Conservation (phyloP, 306 rosid species). For the Begonia fuchsioides region DNA sequence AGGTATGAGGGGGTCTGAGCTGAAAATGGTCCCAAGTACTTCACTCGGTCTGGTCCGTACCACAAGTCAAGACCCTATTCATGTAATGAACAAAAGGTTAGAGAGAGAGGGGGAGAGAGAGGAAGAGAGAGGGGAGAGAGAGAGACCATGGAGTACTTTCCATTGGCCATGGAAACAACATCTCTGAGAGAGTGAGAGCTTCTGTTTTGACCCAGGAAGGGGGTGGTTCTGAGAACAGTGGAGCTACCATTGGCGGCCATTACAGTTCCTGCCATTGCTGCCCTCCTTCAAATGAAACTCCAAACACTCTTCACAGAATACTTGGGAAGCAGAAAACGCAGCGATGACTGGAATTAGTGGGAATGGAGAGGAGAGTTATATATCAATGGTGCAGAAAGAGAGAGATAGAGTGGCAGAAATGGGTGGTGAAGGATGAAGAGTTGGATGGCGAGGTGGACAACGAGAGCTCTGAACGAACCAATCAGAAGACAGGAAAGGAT, state of each 20-base stretch:
- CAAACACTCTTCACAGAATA: too few relatives aligned
- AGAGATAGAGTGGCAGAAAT: slow-evolving; percentile 3
- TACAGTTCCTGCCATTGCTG: slow-evolving; percentile 33
- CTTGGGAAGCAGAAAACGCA: too few relatives aligned
- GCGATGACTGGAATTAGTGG: too few relatives aligned
- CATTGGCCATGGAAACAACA: slow-evolving; percentile 58
- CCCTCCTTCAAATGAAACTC: not conserved
- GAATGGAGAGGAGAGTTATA: too few relatives aligned
- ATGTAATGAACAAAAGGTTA: not conserved
- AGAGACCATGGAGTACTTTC: slow-evolving; percentile 68
- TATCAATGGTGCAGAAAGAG: too few relatives aligned
- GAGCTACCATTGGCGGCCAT: slow-evolving; percentile 73
- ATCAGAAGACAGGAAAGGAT: slow-evolving; percentile 15
- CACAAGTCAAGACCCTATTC: slow-evolving; percentile 53
- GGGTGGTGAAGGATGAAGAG: slow-evolving; percentile 15
- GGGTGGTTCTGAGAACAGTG: slow-evolving; percentile 48
- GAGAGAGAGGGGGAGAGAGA: too few relatives aligned
- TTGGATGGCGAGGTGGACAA: slow-evolving; percentile 25
- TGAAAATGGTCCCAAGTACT: slow-evolving; percentile 82
- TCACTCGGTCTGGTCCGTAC: slow-evolving; percentile 87
- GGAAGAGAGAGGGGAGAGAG: not conserved
- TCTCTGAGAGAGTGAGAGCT: slow-evolving; percentile 46
- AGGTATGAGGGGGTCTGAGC: slow-evolving; percentile 82
- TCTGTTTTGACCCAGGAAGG: slow-evolving; percentile 61
- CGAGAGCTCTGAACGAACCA: slow-evolving; percentile 35